Evolutionary conservation across 441 rosid genomes (phyloP).

Genomic region (Erodium texanum): DNA sequence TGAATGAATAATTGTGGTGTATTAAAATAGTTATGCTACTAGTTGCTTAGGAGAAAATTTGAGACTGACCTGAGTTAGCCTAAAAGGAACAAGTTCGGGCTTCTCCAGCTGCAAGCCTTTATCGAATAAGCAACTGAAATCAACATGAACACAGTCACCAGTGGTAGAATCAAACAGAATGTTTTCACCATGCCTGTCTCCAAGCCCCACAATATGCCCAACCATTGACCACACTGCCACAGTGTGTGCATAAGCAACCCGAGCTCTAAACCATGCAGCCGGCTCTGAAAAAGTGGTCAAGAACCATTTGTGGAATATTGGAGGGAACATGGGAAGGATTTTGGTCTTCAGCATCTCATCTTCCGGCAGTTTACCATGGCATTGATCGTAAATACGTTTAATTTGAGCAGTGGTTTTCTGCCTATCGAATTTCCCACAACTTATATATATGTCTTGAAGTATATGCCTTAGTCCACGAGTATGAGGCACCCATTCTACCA

Average conservation of each 20-base stretch:
- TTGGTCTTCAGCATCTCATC: constrained; percentile 86
- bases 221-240: constrained; percentile 99
- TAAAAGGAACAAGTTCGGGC: constrained; percentile 98
- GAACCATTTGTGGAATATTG: constrained; percentile 96
- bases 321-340: constrained; percentile 96
- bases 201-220: constrained; percentile 97
- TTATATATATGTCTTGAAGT: constrained; percentile 78
- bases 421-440: constrained; percentile 81
- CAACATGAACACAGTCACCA: constrained; percentile 98
- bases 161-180: constrained; percentile 97
- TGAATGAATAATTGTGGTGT: too few species aligned
- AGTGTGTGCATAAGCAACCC: constrained; percentile 95
- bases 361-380: constrained; percentile 74
- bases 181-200: constrained; percentile 98
- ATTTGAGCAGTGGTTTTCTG: constrained; percentile 91
- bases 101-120: constrained; percentile 96
- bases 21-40: too few species aligned
- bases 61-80: constrained; percentile 80
- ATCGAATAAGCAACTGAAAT: constrained; percentile 98
- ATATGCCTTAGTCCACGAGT: constrained; percentile 97
- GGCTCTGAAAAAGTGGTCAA: constrained; percentile 96
- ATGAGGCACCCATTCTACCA: constrained; percentile 99
- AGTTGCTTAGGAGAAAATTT: not conserved
- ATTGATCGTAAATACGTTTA: constrained; percentile 84
- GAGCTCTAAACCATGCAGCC: constrained; percentile 99